A percentile compares a stretch with the other conserved stretches of the same genome.
Evolutionary conservation across 805 yeast genomes (phyloP).

Genomic region (Spathaspora passalidarum): DNA sequence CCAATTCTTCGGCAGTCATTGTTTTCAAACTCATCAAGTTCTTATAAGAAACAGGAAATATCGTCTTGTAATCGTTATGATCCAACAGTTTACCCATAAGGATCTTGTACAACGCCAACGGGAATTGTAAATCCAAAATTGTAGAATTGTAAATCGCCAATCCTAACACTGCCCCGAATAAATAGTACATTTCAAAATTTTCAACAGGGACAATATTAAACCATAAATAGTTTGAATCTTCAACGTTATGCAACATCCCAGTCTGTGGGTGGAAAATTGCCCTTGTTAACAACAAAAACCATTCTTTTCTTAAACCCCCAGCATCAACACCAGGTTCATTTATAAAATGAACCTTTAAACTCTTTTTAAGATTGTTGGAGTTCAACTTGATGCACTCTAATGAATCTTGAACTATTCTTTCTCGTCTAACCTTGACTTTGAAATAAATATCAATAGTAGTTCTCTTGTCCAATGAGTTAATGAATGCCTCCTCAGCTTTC

Average conservation of each 20-base stretch:
- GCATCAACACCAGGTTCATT: conserved; percentile 94
- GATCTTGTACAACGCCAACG: conserved; percentile 73
- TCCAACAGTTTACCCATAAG: conserved; percentile 54
- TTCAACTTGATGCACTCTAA: conserved; percentile 56
- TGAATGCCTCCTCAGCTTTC: conserved; percentile 86
- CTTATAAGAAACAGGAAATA: conserved; percentile 63
- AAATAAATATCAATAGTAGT: conserved; percentile 65
- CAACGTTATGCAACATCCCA: conserved; percentile 64
- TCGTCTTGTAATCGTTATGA: conserved; percentile 61
- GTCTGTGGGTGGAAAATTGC: conserved; percentile 66
- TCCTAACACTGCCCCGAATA: conserved; percentile 85
- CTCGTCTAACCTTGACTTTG: conserved; percentile 65
- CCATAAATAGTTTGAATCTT: conserved; percentile 75
- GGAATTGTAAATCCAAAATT: conserved; percentile 76
- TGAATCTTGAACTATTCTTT: conserved; percentile 70
- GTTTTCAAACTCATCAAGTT: conserved; percentile 29
- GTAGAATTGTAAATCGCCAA: conserved; percentile 89
- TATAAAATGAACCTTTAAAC: conserved; percentile 73
- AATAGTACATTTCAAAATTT: conserved; percentile 55
- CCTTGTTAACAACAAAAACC: conserved; percentile 77
- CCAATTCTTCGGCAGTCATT: conserved; percentile 27
- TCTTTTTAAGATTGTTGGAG: conserved; percentile 63
- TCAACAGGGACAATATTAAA: conserved; percentile 52
- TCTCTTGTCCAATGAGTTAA: conserved; percentile 64
- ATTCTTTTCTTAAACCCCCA: conserved; percentile 91